These are phyloP conservation scores for Lanmaoa pseudosensibilis DNA, from an alignment of 768 basidiomycete species.

Conservation along the genomic window DNA sequence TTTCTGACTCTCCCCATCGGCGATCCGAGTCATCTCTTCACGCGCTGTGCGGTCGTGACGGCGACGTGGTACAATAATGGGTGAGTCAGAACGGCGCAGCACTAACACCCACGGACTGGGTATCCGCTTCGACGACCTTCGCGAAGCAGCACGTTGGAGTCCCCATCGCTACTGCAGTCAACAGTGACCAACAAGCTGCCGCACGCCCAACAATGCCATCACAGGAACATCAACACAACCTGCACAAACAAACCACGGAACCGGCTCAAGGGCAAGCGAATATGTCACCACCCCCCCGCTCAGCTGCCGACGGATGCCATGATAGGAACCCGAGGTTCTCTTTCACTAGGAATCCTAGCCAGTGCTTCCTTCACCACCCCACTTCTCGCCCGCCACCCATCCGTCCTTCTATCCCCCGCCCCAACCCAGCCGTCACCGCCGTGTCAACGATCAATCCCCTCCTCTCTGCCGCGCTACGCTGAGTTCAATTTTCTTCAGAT, in stretches of 20 bases:
- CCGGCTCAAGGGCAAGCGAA: slow-evolving; percentile 22
- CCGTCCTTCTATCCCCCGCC: too few relatives aligned
- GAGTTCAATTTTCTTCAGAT: too few relatives aligned
- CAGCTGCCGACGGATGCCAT: slow-evolving; percentile 13
- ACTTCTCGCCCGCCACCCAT: background rate
- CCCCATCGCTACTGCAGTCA: slow-evolving; percentile 14
- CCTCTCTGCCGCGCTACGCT: too few relatives aligned
- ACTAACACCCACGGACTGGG: slow-evolving; percentile 15
- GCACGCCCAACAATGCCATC: slow-evolving; percentile 15
- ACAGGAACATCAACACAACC: slow-evolving; percentile 26
- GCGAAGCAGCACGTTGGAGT: slow-evolving; percentile 9
- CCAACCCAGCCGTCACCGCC: too few relatives aligned
- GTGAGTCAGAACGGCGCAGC: slow-evolving; percentile 25
- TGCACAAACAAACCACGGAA: slow-evolving; percentile 25
- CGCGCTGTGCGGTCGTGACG: slow-evolving; percentile 6
- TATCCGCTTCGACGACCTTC: slow-evolving; percentile 10
- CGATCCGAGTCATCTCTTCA: slow-evolving; percentile 4
- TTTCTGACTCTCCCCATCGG: slow-evolving; percentile 4
- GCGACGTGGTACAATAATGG: slow-evolving; percentile 7
- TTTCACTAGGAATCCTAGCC: background rate
- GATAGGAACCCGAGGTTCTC: slow-evolving; percentile 15
- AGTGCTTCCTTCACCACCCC: background rate
- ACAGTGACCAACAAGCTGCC: background rate
- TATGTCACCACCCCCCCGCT: slow-evolving; percentile 13
- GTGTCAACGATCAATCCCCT: too few relatives aligned